Conservation (phyloP, 805 yeast species). For the Priceomyces fermenticarens region DNA sequence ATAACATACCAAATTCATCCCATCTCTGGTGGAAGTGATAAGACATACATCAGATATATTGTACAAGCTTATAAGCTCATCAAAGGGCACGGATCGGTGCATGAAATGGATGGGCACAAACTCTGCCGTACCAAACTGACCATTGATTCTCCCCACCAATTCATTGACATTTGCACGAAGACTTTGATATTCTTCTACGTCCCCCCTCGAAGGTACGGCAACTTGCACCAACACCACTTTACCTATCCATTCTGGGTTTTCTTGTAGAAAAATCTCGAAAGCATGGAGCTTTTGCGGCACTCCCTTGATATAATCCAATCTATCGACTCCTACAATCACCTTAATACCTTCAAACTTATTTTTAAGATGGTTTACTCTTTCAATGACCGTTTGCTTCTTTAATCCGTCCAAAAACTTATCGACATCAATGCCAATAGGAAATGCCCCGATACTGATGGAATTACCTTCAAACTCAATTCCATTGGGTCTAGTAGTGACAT, state of each 20-base stretch:
- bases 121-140: constrained; percentile 93
- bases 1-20: constrained; percentile 95
- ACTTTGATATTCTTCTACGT: constrained; percentile 95
- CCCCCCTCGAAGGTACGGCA: constrained; percentile 97
- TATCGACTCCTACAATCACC: constrained; percentile 93
- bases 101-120: constrained; percentile 96
- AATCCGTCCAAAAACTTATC: constrained; percentile 85
- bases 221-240: constrained; percentile 94
- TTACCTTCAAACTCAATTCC: constrained; percentile 79
- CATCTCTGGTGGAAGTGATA: constrained; percentile 94
- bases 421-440: constrained; percentile 98
- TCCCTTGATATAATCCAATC: constrained; percentile 95
- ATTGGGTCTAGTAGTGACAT: constrained; percentile 83
- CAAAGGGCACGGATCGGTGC: constrained; percentile 88
- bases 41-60: constrained; percentile 84
- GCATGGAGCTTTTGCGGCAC: constrained; percentile 97
- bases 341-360: constrained; percentile 71
- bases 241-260: constrained; percentile 98
- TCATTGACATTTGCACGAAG: constrained; percentile 93
- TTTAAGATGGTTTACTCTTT: constrained; percentile 62
- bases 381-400: constrained; percentile 55
- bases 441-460: constrained; percentile 86
- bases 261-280: constrained; percentile 84
- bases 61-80: constrained; percentile 87
- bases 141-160: constrained; percentile 93